Conservation (phyloP, 148 eudicot genomes). For the Cornus suecica region DNA sequence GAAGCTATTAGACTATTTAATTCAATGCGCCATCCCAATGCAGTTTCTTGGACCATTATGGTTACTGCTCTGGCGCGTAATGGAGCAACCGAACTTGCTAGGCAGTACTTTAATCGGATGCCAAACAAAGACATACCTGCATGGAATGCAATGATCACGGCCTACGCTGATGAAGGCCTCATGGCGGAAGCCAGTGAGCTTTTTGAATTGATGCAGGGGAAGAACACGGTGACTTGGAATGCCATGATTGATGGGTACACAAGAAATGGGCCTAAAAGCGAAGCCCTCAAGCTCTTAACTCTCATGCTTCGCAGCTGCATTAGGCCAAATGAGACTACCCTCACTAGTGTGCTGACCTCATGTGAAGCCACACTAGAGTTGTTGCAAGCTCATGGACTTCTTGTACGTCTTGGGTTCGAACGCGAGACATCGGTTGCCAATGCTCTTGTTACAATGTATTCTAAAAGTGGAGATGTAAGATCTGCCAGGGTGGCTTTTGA, state of each 20-base stretch:
- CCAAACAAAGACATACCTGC: conserved; percentile 31
- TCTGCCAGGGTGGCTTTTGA: conserved; percentile 27
- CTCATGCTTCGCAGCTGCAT: conserved; percentile 28
- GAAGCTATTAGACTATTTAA: conserved; percentile 24
- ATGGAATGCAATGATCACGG: conserved; percentile 43
- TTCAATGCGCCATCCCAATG: conserved; percentile 26
- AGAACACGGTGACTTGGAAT: conserved; percentile 30
- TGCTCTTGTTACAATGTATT: conserved; percentile 32
- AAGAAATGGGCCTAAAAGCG: conserved; percentile 14
- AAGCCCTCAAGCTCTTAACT: conserved; percentile 23
- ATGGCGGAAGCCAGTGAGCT: conserved; percentile 26
- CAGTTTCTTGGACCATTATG: conserved; percentile 34
- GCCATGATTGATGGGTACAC: conserved; percentile 36
- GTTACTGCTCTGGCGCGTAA: conserved; percentile 31
- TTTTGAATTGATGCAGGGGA: conserved; percentile 25
- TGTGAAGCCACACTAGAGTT: conserved; percentile 25
- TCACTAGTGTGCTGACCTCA: conserved; percentile 27
- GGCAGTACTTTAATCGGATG: conserved; percentile 33
- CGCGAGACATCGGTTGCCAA: conserved; percentile 22
- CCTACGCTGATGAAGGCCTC: conserved; percentile 23
- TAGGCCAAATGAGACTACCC: conserved; percentile 28
- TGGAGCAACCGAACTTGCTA: conserved; percentile 20
- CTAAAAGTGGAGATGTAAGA: conserved; percentile 30
- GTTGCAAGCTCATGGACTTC: conserved; percentile 29
- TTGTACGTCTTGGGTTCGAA: conserved; percentile 30